Evolutionary conservation across 352 stramenopile species (phyloP).

Genomic region (Blastocystis sp.): DNA sequence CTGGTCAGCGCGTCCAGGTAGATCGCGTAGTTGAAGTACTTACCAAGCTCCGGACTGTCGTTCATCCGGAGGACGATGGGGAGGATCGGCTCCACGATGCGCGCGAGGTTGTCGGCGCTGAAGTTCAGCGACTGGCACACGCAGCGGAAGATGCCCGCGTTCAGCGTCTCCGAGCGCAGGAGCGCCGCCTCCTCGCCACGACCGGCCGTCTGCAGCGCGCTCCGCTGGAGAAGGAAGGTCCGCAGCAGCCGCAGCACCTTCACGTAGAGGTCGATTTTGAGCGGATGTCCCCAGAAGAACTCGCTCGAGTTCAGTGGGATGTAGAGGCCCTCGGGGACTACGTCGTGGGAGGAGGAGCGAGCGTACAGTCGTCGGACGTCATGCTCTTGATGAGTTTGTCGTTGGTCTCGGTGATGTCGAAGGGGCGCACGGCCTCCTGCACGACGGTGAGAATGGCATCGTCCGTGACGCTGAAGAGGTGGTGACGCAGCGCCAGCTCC

Average conservation of each 20-base stretch:
- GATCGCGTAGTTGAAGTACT: background rate
- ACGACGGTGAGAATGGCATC: background rate
- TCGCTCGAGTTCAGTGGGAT: conserved; percentile 23
- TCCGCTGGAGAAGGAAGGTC: conserved; percentile 1
- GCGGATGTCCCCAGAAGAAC: conserved; percentile 32
- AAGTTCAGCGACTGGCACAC: conserved; percentile 33
- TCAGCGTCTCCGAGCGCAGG: background rate
- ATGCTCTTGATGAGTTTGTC: background rate
- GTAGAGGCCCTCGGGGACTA: conserved; percentile 4
- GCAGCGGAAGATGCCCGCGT: conserved; percentile 25
- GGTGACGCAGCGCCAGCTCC: conserved; percentile 21
- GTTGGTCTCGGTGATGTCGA: background rate
- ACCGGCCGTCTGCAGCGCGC: background rate
- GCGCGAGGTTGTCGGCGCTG: background rate
- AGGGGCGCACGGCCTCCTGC: background rate
- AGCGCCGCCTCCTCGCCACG: background rate
- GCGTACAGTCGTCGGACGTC: background rate
- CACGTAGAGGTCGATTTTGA: conserved; percentile 41
- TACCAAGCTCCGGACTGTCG: background rate
- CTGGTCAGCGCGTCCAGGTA: background rate
- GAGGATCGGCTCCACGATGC: conserved; percentile 1
- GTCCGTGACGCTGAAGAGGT: conserved; percentile 9
- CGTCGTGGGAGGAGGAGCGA: too few species aligned
- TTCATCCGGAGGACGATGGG: background rate
- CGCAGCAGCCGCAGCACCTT: background rate